Conservation (phyloP, 805 yeast genomes). For the Yamadazyma paraphyllophila region DNA sequence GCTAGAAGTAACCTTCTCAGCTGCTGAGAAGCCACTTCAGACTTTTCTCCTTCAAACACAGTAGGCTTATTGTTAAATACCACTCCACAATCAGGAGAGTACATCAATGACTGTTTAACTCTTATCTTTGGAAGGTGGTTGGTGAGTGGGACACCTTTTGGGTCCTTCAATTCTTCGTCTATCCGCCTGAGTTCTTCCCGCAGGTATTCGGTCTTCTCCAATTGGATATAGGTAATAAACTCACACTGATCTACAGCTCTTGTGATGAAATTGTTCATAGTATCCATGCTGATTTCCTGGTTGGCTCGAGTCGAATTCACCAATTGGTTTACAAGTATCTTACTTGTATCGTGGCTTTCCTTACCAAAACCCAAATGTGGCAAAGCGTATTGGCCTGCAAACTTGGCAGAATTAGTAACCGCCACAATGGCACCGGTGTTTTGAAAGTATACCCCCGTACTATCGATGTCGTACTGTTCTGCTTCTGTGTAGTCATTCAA, state of each 20-base stretch:
- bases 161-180: conserved; percentile 70
- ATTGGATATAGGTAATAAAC: conserved; percentile 63
- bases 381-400: conserved; percentile 57
- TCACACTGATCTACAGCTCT: conserved; percentile 57
- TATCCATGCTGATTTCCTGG: conserved; percentile 36
- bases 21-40: conserved; percentile 42
- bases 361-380: conserved; percentile 53
- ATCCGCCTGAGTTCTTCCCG: conserved; percentile 53
- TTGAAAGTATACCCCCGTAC: conserved; percentile 66
- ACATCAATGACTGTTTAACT: conserved; percentile 57
- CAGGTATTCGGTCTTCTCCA: conserved; percentile 57
- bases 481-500: conserved; percentile 47
- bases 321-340: conserved; percentile 42
- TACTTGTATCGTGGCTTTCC: conserved; percentile 43
- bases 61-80: conserved; percentile 30
- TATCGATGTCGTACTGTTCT: conserved; percentile 47
- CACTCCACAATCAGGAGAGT: conserved; percentile 89
- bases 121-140: conserved; percentile 51
- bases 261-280: conserved; percentile 34
- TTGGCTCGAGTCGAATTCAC: conserved; percentile 43
- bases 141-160: conserved; percentile 76
- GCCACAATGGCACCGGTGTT: conserved; percentile 61
- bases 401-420: conserved; percentile 61
- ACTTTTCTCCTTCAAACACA: conserved; percentile 51
- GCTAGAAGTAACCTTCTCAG: conserved; percentile 46